Evolutionary conservation across 169 alveolate genomes (phyloP).

Genomic region (Plasmodium knowlesi): DNA sequence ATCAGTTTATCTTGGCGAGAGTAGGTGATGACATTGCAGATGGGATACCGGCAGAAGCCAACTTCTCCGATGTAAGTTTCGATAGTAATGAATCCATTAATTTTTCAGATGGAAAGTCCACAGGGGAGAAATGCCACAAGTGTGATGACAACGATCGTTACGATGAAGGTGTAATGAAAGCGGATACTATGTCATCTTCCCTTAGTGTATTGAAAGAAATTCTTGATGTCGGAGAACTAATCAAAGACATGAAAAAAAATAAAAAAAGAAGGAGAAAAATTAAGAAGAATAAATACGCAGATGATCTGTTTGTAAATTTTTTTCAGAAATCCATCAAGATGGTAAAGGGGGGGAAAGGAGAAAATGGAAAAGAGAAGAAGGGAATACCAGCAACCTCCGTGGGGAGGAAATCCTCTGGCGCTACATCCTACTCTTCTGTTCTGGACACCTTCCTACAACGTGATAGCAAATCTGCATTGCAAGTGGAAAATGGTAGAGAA

Average conservation of each 20-base stretch:
- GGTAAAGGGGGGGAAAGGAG: not conserved
- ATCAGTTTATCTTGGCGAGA: not conserved
- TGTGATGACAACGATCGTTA: not conserved
- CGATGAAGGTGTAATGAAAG: not conserved
- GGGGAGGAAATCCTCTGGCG: not conserved
- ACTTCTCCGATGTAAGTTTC: slow-evolving; percentile 56
- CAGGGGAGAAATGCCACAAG: not conserved
- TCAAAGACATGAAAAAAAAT: slow-evolving; percentile 50
- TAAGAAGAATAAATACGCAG: slow-evolving; percentile 31
- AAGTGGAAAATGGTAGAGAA: not conserved
- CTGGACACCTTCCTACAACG: not conserved
- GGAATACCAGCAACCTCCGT: not conserved
- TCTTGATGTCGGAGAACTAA: slow-evolving; percentile 30
- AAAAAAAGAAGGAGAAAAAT: slow-evolving; percentile 21
- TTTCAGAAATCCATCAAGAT: slow-evolving; percentile 8
- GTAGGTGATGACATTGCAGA: slow-evolving; percentile 44
- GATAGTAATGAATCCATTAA: slow-evolving; percentile 27
- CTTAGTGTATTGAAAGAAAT: slow-evolving; percentile 5
- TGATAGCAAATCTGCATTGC: not conserved
- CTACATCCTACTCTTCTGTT: not conserved
- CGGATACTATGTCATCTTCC: not conserved
- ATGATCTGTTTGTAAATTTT: not conserved
- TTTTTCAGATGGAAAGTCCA: not conserved
- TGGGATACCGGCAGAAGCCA: not conserved
- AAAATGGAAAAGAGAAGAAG: not conserved